Percentiles rank a stretch among this genome's conserved stretches.
These are phyloP conservation scores for Pulveroboletus sp. DNA, from an alignment of 768 basidiomycete species.

Conservation along the genomic window DNA sequence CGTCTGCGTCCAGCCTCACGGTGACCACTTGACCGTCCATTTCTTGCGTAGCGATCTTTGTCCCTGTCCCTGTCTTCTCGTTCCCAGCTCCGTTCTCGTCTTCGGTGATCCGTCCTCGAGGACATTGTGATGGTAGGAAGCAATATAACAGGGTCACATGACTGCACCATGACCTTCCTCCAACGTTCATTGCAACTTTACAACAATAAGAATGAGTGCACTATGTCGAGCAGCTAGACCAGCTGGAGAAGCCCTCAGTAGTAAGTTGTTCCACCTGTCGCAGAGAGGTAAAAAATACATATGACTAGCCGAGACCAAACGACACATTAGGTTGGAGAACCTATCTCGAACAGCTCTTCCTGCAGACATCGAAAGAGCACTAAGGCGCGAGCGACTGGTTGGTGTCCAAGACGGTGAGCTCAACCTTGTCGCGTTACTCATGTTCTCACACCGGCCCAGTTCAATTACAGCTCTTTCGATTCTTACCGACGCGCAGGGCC, in stretches of 20 bases:
- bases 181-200: background rate
- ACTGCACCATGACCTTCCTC: slow-evolving; percentile 4
- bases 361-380: slow-evolving; percentile 48
- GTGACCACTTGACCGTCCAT: slow-evolving; percentile 31
- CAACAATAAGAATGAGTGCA: slow-evolving; percentile 10
- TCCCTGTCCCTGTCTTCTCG: slow-evolving; percentile 37
- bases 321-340: slow-evolving; percentile 45
- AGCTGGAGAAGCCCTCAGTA: slow-evolving; percentile 3
- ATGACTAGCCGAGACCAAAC: slow-evolving; percentile 23
- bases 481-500: slow-evolving; percentile 57
- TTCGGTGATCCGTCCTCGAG: slow-evolving; percentile 50
- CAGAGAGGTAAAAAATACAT: slow-evolving; percentile 2
- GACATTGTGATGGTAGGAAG: slow-evolving; percentile 49
- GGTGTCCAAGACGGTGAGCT: slow-evolving; percentile 43
- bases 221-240: slow-evolving; percentile 19
- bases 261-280: slow-evolving; percentile 10
- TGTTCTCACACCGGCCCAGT: slow-evolving; percentile 37
- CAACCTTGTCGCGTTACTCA: background rate
- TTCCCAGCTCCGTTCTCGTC: slow-evolving; percentile 65
- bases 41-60: slow-evolving; percentile 42
- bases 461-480: slow-evolving; percentile 54
- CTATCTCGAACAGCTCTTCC: slow-evolving; percentile 52
- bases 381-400: slow-evolving; percentile 39
- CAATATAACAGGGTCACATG: slow-evolving; percentile 27
- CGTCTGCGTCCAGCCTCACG: slow-evolving; percentile 34